Evolutionary conservation across 805 yeast genomes (phyloP).

Genomic region (Candida pini): DNA sequence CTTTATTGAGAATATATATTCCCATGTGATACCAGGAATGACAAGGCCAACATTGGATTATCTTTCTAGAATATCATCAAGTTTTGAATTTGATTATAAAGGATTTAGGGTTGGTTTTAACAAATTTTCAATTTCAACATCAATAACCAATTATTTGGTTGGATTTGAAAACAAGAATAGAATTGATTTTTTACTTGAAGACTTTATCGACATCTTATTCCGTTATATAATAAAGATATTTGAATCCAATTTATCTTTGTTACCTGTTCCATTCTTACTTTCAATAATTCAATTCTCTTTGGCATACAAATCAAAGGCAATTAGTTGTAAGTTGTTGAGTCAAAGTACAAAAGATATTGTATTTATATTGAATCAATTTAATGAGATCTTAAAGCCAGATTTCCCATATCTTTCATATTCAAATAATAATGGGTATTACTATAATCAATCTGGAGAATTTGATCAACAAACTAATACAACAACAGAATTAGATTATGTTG

Average conservation of each 20-base stretch:
- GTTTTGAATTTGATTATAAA: slow-evolving; percentile 21
- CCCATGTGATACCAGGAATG: slow-evolving; percentile 33
- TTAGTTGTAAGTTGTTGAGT: slow-evolving; percentile 33
- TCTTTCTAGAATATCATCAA: slow-evolving; percentile 29
- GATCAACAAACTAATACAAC: slow-evolving; percentile 3
- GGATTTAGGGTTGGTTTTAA: slow-evolving; percentile 24
- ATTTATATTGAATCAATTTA: slow-evolving; percentile 19
- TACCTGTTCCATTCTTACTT: slow-evolving; percentile 55
- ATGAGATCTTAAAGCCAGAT: slow-evolving; percentile 25
- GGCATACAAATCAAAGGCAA: slow-evolving; percentile 59
- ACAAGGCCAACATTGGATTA: slow-evolving; percentile 27
- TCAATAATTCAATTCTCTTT: slow-evolving; percentile 51
- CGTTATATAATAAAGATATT: slow-evolving; percentile 23
- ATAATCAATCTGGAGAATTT: slow-evolving; percentile 5
- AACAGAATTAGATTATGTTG: slow-evolving; percentile 16
- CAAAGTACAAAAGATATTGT: slow-evolving; percentile 23
- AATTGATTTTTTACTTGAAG: slow-evolving; percentile 43
- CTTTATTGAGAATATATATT: slow-evolving; percentile 31
- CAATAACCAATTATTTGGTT: slow-evolving; percentile 38
- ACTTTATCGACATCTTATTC: slow-evolving; percentile 33
- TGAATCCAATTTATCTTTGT: slow-evolving; percentile 12
- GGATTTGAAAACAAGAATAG: slow-evolving; percentile 36
- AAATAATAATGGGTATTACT: slow-evolving; percentile 9
- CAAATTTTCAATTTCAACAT: slow-evolving; percentile 24
- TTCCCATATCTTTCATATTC: slow-evolving; percentile 20